Base-by-base conservation (phyloP, 108 stramenopile genomes). In the Skeletonema grethae region DNA sequence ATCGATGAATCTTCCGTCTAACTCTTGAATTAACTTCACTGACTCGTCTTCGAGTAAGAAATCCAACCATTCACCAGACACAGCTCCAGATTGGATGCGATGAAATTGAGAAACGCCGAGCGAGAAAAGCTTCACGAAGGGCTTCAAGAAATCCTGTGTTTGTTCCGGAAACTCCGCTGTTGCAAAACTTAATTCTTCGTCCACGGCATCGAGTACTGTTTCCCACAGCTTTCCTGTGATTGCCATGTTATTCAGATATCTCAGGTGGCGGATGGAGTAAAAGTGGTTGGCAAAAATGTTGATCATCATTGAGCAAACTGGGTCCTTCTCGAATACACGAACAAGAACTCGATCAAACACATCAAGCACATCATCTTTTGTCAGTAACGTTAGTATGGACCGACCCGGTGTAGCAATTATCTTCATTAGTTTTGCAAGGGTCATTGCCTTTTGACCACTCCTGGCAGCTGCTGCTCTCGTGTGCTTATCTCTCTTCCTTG, bases 51-150 rank as follows among this genome's bases (percentile, higher is more conserved):
- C 85, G 65, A 90, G 58, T 16, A 95, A 59, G 60, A 92, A 95
- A 60, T 92, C 91, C 30, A 95, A 70, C 91, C 91, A 95, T 25
- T 95, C 89, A 13, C 80, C 84, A 25, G 87, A 83, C 12, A 85
- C 48, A 45, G 82, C 81, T 22, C 88, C 89, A 29, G 67, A 35
- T 22, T 67, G 75, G 20, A 92, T 88, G 25, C 76, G 55, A 67
- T 91, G 88, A 69, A 92, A 95, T 67, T 91, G 84, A 1, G 83
- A 79, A n/a, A 92, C 88, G 31, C 91, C 88, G n/a, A 95, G 79
- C 25, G 94, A 91, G 79, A 95, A 91, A 7, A 95, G 75, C 28
- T 79, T 92, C 2, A 89, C 85, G 9, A 92, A 57, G 9, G 90
- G 91, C 30, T 69, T 65, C 25, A 92, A 45, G 56, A 88, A 89